A percentile compares a stretch with the other conserved stretches of the same genome.
Conservation (phyloP, 768 basidiomycete species). For the Suillus sp. region DNA sequence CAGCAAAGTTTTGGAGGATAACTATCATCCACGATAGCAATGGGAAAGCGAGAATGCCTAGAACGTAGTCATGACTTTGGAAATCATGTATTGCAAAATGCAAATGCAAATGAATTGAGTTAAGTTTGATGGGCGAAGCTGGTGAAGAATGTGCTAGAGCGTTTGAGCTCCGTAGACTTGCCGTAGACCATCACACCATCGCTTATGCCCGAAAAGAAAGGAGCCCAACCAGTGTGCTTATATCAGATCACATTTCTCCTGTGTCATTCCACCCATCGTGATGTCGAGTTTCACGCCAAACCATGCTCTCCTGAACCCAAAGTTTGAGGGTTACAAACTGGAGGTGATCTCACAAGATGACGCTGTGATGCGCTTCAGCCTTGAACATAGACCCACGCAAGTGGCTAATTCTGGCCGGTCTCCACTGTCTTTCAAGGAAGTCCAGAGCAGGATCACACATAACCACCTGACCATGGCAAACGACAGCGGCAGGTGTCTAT, state of each 20-base stretch:
- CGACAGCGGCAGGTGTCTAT: slow-evolving; percentile 52
- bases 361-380: slow-evolving; percentile 49
- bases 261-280: background rate
- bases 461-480: slow-evolving; percentile 69
- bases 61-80: background rate
- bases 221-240: background rate
- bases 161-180: background rate
- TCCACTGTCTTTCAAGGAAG: slow-evolving; percentile 76
- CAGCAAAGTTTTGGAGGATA: background rate
- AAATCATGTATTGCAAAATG: background rate
- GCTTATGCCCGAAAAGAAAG: background rate
- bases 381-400: slow-evolving; percentile 50
- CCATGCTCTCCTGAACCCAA: slow-evolving; percentile 68
- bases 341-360: slow-evolving; percentile 61
- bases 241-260: slow-evolving; percentile 2
- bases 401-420: slow-evolving; percentile 58
- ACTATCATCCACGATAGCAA: background rate
- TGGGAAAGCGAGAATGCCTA: background rate
- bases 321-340: slow-evolving; percentile 85
- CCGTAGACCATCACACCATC: too few species aligned
- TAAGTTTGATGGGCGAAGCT: background rate
- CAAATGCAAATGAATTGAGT: background rate
- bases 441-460: slow-evolving; percentile 81
- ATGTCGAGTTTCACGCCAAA: slow-evolving; percentile 47
- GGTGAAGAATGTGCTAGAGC: background rate